Percentiles rank a stretch among this genome's conserved stretches.
These are phyloP conservation scores for Rhodotorula kratochvilovae DNA, from an alignment of 768 basidiomycete species.

Conservation along the genomic window DNA sequence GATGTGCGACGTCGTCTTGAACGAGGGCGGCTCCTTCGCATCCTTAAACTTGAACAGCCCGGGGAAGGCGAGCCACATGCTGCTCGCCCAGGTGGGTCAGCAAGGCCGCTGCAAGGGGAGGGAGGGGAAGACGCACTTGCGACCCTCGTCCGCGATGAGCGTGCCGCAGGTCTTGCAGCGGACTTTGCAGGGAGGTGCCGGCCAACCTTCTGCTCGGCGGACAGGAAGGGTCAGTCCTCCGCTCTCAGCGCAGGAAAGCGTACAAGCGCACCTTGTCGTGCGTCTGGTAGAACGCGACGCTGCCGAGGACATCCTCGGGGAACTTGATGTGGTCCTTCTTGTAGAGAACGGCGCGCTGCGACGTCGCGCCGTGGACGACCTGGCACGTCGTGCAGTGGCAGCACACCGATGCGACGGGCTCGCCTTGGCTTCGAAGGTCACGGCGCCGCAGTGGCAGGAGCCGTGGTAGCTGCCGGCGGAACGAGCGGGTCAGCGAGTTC, in stretches of 20 bases:
- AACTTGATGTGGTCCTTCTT: constrained; percentile 30
- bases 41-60: constrained; percentile 7
- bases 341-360: constrained; percentile 26
- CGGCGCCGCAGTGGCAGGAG: constrained; percentile 21
- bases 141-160: constrained; percentile 17
- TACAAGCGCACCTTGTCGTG: constrained; percentile 1
- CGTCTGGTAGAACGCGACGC: constrained; percentile 31
- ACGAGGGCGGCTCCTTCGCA: constrained; percentile 13
- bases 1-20: constrained; percentile 11
- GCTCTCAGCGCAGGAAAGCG: neutral
- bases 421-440: constrained; percentile 18
- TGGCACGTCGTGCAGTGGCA: constrained; percentile 32
- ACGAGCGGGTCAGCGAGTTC: neutral
- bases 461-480: neutral
- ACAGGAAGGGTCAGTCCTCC: too few relatives aligned
- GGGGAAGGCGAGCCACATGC: constrained; percentile 20
- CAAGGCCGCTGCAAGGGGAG: neutral
- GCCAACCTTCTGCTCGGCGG: constrained; percentile 13
- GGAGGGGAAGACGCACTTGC: constrained; percentile 13
- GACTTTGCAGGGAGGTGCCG: constrained; percentile 26
- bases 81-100: neutral
- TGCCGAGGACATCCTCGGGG: neutral
- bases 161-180: constrained; percentile 28
- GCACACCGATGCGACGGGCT: constrained; percentile 23
- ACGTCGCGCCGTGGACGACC: constrained; percentile 23